Percentiles rank a stretch among this genome's conserved stretches.
Evolutionary conservation across 768 basidiomycete species (phyloP).

Genomic region (Mycena galopus): DNA sequence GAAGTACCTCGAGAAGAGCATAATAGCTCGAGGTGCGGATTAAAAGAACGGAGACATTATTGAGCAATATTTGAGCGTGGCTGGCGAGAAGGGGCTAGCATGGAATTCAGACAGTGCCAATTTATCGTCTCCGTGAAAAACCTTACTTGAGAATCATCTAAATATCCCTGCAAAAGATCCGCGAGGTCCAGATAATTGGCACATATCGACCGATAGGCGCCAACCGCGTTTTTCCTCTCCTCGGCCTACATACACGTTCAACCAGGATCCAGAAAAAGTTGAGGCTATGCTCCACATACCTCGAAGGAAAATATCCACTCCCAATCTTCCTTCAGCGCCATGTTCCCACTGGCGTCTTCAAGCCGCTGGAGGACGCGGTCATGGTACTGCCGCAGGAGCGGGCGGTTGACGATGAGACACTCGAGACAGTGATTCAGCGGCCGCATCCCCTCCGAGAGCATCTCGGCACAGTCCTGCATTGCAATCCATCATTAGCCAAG

Average conservation of each 20-base stretch:
- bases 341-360: conserved; percentile 25
- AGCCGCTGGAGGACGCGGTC: conserved; percentile 34
- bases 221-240: conserved; percentile 45
- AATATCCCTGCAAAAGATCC: conserved; percentile 41
- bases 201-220: conserved; percentile 53
- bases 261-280: not conserved
- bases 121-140: not conserved
- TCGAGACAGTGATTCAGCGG: conserved; percentile 39
- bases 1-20: conserved; percentile 45
- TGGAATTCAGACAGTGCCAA: not conserved
- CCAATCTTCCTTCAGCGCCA: conserved; percentile 33
- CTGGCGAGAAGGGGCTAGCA: conserved; percentile 38
- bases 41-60: conserved; percentile 48
- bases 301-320: conserved; percentile 39
- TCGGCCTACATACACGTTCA: conserved; percentile 11
- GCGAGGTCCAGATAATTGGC: conserved; percentile 48
- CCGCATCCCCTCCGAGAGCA: conserved; percentile 40
- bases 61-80: conserved; percentile 44
- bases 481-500: not conserved
- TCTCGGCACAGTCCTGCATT: conserved; percentile 48
- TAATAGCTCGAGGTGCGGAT: conserved; percentile 49
- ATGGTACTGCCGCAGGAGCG: conserved; percentile 41
- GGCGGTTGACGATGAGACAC: conserved; percentile 38
- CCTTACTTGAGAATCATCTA: conserved; percentile 39
- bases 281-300: conserved; percentile 15